Base-by-base conservation (phyloP, 495 filamentous ascomycete genomes). In the Aspergillus steynii region DNA sequence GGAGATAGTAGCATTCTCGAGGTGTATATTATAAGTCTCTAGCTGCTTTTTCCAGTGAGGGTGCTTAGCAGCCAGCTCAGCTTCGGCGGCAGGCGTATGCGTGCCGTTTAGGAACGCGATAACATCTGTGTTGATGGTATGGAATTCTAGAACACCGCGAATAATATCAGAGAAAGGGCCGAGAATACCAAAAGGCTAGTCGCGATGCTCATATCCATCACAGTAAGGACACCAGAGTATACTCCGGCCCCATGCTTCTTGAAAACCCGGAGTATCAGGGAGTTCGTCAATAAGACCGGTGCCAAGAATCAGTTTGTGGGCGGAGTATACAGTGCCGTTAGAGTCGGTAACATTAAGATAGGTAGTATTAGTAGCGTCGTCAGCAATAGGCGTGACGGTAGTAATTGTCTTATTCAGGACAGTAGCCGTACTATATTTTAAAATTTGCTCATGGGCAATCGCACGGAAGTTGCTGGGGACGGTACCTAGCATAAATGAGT, bases 221-320 rank as follows among this genome's bases (percentile, higher is more conserved):
- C 84, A 86, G 83, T 83, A 86, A 0, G 83, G 83, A 56, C 84
- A 86, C 83, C 83, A 85, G 69, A 75, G 85, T 59, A 85, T 80
- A 54, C 84, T 82, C 63, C 83, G 76, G 42, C 84, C 84, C 75
- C 79, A 86, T 59, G 69, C 78, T 55, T 82, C 77, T 12, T 61
- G 9, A 2, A 86, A 53, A 5, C 84, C 84, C 0, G 83, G 81
- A 1, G 81, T 84, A 7, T 47, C 27, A 14, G 84, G 84, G 6
- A 85, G 67, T 50, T 83, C 68, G 61, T 86, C 84, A 20, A 70
- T 69, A 10, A 86, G 70, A 8, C 84, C 84, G 1, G 82, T 86
- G 8, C 79, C 84, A 9, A 86, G 76, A 34, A 86, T 72, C 52
- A 86, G 65, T 53, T 83, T 82, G 50, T 80, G 78, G 28, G 82